These are phyloP conservation scores for Clavariopsis aquatica DNA, from an alignment of 495 filamentous ascomycete genomes.

Conservation along the genomic window DNA sequence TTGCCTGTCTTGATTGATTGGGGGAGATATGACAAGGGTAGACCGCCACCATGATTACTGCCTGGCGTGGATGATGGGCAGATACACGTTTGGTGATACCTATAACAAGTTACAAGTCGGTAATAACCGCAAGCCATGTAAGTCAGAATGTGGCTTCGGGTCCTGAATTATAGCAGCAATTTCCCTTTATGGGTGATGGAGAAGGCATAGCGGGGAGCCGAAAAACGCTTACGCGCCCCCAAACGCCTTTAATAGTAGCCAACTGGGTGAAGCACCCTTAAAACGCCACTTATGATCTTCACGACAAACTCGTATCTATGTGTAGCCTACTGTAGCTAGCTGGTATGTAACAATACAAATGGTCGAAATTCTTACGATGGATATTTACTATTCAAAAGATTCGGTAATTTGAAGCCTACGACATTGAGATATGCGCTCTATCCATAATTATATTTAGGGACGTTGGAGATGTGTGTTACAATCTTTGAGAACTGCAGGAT, in stretches of 20 bases:
- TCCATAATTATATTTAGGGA: too few relatives aligned
- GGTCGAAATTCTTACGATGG: too few relatives aligned
- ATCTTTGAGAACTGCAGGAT: too few relatives aligned
- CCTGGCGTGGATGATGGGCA: not conserved
- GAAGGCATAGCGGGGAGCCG: conserved; percentile 20
- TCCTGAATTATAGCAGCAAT: not conserved
- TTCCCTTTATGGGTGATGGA: conserved; percentile 5
- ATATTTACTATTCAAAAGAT: too few relatives aligned
- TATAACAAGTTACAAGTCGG: not conserved
- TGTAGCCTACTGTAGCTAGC: too few relatives aligned
- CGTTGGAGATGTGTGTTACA: too few relatives aligned
- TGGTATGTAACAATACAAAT: too few relatives aligned
- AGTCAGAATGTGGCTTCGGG: not conserved
- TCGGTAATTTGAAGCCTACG: too few relatives aligned
- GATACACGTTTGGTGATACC: not conserved
- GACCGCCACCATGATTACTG: conserved; percentile 8
- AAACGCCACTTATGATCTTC: not conserved
- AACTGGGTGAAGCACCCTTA: not conserved
- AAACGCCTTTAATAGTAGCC: not conserved
- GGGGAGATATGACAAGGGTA: not conserved
- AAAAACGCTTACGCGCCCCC: not conserved
- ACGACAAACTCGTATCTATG: too few relatives aligned
- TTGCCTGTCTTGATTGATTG: not conserved
- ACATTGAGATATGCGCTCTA: too few relatives aligned
- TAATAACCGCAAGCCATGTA: not conserved